These are phyloP conservation scores for Aspergillus nomiae DNA, from an alignment of 2,329 filamentous ascomycete genomes.

Conservation along the genomic window DNA sequence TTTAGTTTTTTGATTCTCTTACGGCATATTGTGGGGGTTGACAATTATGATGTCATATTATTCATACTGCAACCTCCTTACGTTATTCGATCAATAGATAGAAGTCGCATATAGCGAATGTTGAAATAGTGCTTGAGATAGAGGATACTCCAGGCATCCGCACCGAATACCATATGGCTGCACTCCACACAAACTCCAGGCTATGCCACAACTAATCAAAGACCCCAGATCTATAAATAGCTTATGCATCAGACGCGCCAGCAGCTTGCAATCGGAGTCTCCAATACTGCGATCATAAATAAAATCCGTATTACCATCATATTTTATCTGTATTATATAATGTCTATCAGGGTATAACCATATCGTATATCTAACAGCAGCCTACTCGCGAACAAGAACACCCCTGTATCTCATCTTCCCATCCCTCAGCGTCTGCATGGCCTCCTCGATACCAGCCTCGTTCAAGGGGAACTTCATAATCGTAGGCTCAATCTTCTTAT, in stretches of 20 bases:
- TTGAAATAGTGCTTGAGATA: not conserved
- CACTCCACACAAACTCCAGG: not conserved
- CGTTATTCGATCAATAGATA: not conserved
- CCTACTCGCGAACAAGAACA: conserved; percentile 38
- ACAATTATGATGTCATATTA: not conserved
- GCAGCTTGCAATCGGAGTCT: no score
- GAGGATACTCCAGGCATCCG: not conserved
- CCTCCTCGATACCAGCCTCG: conserved; percentile 49
- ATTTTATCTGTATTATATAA: not conserved
- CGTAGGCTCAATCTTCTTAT: conserved; percentile 64
- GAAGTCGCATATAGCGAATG: not conserved
- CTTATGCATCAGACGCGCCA: no score
- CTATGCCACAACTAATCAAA: not conserved
- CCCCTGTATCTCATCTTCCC: conserved; percentile 52
- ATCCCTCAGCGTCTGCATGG: conserved; percentile 48
- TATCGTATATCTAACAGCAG: not conserved
- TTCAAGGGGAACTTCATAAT: conserved; percentile 64
- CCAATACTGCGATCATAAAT: not conserved
- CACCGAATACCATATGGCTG: not conserved
- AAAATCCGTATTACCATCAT: not conserved
- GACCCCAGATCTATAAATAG: no score
- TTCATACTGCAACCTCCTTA: not conserved
- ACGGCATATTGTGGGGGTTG: not conserved
- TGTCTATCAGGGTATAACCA: not conserved
- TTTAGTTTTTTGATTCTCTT: not conserved